Evolutionary conservation across 2,329 filamentous ascomycete species (phyloP).

Genomic region (Aspergillus clavatus): DNA sequence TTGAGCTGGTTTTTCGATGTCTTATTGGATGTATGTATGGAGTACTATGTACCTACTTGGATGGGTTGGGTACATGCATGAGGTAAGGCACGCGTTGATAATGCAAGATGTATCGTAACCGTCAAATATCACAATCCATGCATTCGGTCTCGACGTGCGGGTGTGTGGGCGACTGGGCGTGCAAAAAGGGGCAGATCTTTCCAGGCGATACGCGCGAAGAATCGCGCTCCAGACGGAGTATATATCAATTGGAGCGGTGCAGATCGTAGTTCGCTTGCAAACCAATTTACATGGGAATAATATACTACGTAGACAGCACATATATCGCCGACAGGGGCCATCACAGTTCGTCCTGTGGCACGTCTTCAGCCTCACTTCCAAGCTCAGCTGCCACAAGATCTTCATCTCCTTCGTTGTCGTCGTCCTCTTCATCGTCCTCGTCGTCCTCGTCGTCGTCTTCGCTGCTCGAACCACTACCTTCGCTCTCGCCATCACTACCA

Average conservation of each 20-base stretch:
- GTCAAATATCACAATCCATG: neutral
- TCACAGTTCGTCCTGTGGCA: slow-evolving; percentile 28
- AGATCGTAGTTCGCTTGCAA: neutral
- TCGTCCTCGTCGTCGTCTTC: slow-evolving; percentile 44
- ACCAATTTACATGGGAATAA: neutral
- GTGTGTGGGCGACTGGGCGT: too few species aligned
- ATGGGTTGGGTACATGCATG: neutral
- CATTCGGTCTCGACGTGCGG: too few species aligned
- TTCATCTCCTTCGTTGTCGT: slow-evolving; percentile 27
- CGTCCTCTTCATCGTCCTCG: slow-evolving; percentile 25
- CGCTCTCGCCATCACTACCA: slow-evolving; percentile 46
- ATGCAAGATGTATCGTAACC: neutral
- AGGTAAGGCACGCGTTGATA: neutral
- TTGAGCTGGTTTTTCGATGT: neutral
- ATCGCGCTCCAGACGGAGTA: neutral
- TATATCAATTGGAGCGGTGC: neutral
- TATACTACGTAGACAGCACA: neutral
- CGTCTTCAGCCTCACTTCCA: slow-evolving; percentile 42
- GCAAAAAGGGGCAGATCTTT: too few species aligned
- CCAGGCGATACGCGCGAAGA: too few species aligned
- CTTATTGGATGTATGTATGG: neutral
- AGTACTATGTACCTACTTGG: too few species aligned
- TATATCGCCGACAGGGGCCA: neutral
- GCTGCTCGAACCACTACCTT: slow-evolving; percentile 43
- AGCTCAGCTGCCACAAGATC: slow-evolving; percentile 40